A percentile compares a stretch with the other conserved stretches of the same genome.
Evolutionary conservation across 352 stramenopile genomes (phyloP).

Genomic region (Thalassiosira mediterranea): DNA sequence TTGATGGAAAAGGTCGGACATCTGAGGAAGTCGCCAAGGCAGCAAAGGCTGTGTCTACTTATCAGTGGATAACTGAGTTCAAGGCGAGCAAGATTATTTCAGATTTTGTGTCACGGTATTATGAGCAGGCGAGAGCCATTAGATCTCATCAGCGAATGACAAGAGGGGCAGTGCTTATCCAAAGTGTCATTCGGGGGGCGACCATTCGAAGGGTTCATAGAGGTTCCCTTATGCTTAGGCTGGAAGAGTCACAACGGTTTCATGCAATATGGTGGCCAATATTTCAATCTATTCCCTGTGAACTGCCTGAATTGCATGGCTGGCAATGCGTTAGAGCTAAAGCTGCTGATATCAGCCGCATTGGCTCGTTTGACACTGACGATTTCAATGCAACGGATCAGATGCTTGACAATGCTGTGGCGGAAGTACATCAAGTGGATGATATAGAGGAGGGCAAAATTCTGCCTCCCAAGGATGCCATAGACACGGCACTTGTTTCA

Average conservation of each 20-base stretch:
- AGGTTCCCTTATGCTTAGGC: background rate
- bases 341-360: background rate
- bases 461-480: background rate
- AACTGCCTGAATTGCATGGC: background rate
- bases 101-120: constrained; percentile 11
- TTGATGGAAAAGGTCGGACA: constrained; percentile 16
- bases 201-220: constrained; percentile 8
- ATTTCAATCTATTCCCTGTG: background rate
- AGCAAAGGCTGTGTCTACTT: constrained; percentile 1
- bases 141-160: constrained; percentile 1
- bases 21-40: constrained; percentile 26
- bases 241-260: constrained; percentile 41
- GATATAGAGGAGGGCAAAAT: background rate
- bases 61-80: constrained; percentile 25
- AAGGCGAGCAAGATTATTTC: constrained; percentile 17
- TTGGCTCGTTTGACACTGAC: background rate
- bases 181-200: constrained; percentile 10
- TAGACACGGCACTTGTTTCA: background rate
- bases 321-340: background rate
- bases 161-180: constrained; percentile 12
- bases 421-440: background rate
- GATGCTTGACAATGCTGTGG: constrained; percentile 14
- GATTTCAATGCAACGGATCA: constrained; percentile 16
- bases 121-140: constrained; percentile 9
- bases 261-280: constrained; percentile 16